phyloP scores from a whole-genome alignment of 2,329 filamentous ascomycete genomes.

The Cercospora nicotianae region DNA sequence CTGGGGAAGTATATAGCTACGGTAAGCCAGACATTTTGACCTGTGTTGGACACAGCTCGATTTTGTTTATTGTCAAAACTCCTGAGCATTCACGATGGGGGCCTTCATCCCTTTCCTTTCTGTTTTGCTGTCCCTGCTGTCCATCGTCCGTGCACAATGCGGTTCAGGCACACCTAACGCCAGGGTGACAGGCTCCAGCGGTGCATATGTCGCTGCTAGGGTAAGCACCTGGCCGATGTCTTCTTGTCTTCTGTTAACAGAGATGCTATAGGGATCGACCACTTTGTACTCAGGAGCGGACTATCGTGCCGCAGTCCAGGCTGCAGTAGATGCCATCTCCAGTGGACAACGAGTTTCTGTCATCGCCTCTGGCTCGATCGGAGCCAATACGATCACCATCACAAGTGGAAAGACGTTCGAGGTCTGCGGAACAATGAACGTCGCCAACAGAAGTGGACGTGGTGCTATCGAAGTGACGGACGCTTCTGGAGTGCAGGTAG shows the following conservation, averaged over 20 bases:
- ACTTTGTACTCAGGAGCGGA: slow-evolving; percentile 55
- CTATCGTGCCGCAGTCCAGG: slow-evolving; percentile 57
- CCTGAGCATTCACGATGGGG: background rate
- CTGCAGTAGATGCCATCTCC: slow-evolving; percentile 54
- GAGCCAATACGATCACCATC: slow-evolving; percentile 54
- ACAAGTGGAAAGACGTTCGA: slow-evolving; percentile 58
- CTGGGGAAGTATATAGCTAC: background rate
- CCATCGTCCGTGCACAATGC: slow-evolving; percentile 41
- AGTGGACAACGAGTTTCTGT: slow-evolving; percentile 56
- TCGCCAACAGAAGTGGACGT: slow-evolving; percentile 44
- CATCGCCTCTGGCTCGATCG: slow-evolving; percentile 57
- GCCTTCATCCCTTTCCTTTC: background rate
- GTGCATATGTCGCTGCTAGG: slow-evolving; percentile 47
- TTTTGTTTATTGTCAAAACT: background rate
- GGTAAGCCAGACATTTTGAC: background rate
- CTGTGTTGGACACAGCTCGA: background rate
- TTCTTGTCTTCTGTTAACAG: background rate
- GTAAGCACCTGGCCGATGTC: background rate
- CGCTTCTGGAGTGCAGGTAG: slow-evolving; percentile 45
- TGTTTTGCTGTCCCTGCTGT: slow-evolving; percentile 1
- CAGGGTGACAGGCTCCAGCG: slow-evolving; percentile 50
- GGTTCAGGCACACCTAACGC: slow-evolving; percentile 51
- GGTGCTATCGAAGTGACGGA: slow-evolving; percentile 57
- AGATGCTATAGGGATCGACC: slow-evolving; percentile 39
- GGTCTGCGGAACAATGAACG: slow-evolving; percentile 59